Evolutionary conservation across 2,329 filamentous ascomycete species (phyloP), one percentile per base, ranked within the genome.

Genomic region (Fusarium sp.): DNA sequence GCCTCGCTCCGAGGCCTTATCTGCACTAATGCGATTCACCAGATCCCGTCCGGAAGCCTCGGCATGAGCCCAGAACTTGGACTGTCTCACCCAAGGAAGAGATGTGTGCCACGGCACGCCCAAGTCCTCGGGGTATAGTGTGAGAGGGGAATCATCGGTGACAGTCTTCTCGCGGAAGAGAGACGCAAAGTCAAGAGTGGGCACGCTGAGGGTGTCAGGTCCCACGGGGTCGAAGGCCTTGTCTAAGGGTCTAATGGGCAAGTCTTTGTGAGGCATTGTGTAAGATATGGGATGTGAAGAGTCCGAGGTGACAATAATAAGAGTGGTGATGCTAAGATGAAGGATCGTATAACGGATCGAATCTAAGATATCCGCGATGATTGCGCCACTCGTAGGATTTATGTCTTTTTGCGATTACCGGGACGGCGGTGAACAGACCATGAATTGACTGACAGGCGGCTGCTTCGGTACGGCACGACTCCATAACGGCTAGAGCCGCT

Each of bases 401-500:
- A 45, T 49, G 7, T 62, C 52, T 47, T 40, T 35, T 28, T 45
- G n/a, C 33, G 55, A 62, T 62, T 53, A 37, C 44, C 44, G 50
- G 57, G 22, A 43, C 60, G 50, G 60, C 30, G 30, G 30, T 49
- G 57, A 63, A 63, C 44, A 32, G 57, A 24, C 60, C 49, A 63
- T 63, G 60, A 56, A 63, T 50, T 63, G 58, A 56, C 39, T 28
- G 26, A 30, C 28, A 30, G 33, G 20, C 32, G 44, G 60, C 19
- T 14, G 8, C 17, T 37, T 63, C 58, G 50, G 50, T 56, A 63
- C 39, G 58, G 50, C 15, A 63, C 39, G 32, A 63, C 58, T 63
- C 60, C 60, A 63, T 63, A 49, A 49, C 57, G 37, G 32, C 6
- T 63, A 62, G 57, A 63, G 62, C 57, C n/a, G 17, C 17, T 22